phyloP scores from a whole-genome alignment of 139 green algal species.

The Chlorella sp. region DNA sequence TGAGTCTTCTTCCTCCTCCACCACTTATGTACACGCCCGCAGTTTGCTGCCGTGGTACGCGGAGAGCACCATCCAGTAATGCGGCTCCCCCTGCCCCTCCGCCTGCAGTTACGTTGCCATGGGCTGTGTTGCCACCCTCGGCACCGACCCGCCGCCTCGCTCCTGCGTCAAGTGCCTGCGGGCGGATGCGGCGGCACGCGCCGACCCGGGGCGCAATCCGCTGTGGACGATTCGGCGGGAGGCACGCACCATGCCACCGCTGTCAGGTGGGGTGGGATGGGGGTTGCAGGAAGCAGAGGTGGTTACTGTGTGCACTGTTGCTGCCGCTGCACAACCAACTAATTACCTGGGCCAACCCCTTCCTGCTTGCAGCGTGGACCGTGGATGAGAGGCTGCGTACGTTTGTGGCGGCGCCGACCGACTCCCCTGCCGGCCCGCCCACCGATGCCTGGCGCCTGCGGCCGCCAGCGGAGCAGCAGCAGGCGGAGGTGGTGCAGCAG shows the following conservation, averaged over 20 bases:
- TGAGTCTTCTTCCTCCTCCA: background rate
- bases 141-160: slow-evolving; percentile 29
- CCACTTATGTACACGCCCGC: background rate
- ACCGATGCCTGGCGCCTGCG: slow-evolving; percentile 13
- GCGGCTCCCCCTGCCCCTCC: background rate
- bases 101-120: slow-evolving; percentile 76
- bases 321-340: background rate
- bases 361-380: slow-evolving; percentile 49
- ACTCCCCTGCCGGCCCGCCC: too few relatives aligned
- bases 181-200: slow-evolving; percentile 10
- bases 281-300: background rate
- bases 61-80: background rate
- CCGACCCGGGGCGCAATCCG: background rate
- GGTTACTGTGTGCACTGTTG: background rate
- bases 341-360: too few relatives aligned
- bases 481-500: slow-evolving; percentile 19
- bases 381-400: slow-evolving; percentile 63
- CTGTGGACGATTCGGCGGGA: slow-evolving; percentile 10
- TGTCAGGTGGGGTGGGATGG: background rate
- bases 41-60: background rate
- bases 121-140: slow-evolving; percentile 66
- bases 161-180: slow-evolving; percentile 39
- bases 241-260: background rate
- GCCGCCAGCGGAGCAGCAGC: slow-evolving; percentile 2
- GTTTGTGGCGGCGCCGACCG: slow-evolving; percentile 29